A percentile compares a stretch with the other conserved stretches of the same genome.
Evolutionary conservation across 2,329 filamentous ascomycete species (phyloP).

Genomic region (Aspergillus fumigatus): DNA sequence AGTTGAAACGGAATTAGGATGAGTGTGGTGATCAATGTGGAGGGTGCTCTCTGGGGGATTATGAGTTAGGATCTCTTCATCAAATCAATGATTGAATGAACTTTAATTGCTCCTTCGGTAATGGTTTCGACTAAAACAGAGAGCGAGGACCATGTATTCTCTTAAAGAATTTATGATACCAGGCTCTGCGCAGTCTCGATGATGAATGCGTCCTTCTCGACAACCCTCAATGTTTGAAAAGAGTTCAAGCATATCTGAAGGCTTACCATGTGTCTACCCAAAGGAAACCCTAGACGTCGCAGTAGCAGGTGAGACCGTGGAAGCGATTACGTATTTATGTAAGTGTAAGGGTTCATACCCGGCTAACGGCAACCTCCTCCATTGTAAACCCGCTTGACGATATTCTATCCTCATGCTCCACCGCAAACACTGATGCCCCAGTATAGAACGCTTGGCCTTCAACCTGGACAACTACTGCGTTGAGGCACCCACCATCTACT

Average conservation of each 20-base stretch:
- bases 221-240: neutral
- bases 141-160: neutral
- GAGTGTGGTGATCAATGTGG: neutral
- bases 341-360: neutral
- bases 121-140: neutral
- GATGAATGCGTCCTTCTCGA: too few species aligned
- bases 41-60: neutral
- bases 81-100: neutral
- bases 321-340: too few species aligned
- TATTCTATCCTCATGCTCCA: constrained; percentile 26
- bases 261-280: too few species aligned
- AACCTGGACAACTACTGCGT: constrained; percentile 24
- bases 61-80: neutral
- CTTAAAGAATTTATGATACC: neutral
- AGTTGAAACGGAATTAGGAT: neutral
- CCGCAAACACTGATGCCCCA: constrained; percentile 23
- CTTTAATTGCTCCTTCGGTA: neutral
- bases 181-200: too few species aligned
- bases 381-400: constrained; percentile 19
- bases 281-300: too few species aligned
- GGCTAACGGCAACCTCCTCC: neutral
- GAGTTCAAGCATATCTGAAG: neutral
- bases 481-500: neutral
- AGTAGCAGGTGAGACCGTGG: too few species aligned
- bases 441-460: constrained; percentile 33